Base-by-base conservation (phyloP, 257 asterid genomes). In the Solanum pinnatisectum region DNA sequence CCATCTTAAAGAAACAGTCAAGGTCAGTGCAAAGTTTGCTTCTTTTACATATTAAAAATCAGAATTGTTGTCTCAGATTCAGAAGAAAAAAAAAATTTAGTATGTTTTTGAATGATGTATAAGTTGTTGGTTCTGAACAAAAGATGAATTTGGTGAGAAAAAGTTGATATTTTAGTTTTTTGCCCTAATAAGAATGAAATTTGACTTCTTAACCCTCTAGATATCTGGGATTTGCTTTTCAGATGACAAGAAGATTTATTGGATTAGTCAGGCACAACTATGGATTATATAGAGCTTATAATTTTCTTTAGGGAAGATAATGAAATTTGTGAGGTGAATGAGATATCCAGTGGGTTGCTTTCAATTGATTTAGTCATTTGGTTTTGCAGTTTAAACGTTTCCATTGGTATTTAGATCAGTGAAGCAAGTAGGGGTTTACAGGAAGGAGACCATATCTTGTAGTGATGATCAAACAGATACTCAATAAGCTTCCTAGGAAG, bases 401-500 rank as follows among this genome's bases (percentile, higher is more conserved):
- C 52, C 11, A 42, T 42, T 42, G 15, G 65, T 76, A 84, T 9
- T 27, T 77, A 20, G 83, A 63, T 49, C 84, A 42, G 39, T 25
- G 71, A 23, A 52, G 83, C 88, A 81, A 27, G 74, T 68, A 68
- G 76, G 76, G 36, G 74, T 67, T 87, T 90, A 52, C 18, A 20
- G 60, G 60, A 8, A 78, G 88, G 73, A 73, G 85, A 87, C 86
- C 83, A 71, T 87, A 89, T 68, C 60, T 59, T 65, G 68, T 60
- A 91, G 94, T 88, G 84, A 94, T 94, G 98, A 92, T 93, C 88
- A 94, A 93, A 87, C 93, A 93, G 87, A 92, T 94, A 84, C 94
- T 94, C 33, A 94, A 93, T 90, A 92, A 89, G 93, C 93, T 94
- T 88, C 98, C 98, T 3, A 89, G 94, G 92, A 94, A 94, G 90